A percentile compares a stretch with the other conserved stretches of the same genome.
phyloP scores from a whole-genome alignment of 2,329 filamentous ascomycete species.

The Lachnellula hyalina region DNA sequence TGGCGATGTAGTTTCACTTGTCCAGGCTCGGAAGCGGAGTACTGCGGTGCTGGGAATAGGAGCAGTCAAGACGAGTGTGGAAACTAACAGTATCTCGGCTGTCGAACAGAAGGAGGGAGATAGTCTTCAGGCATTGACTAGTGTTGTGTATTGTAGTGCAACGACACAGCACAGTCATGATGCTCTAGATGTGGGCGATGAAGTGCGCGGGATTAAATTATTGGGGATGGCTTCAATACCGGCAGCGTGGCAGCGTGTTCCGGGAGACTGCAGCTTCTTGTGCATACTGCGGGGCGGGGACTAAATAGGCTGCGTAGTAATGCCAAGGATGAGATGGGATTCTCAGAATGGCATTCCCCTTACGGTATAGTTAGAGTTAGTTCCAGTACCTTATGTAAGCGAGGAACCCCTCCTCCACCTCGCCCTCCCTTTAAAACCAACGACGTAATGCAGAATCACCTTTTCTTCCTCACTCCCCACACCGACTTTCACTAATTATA shows the following conservation, averaged over 20 bases:
- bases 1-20: constrained; percentile 22
- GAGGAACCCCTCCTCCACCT: too few species aligned
- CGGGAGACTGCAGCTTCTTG: constrained; percentile 12
- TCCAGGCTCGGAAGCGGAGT: constrained; percentile 27
- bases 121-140: constrained; percentile 6
- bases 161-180: constrained; percentile 29
- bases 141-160: constrained; percentile 8
- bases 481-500: too few species aligned
- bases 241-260: constrained; percentile 8
- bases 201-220: constrained; percentile 30
- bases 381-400: too few species aligned
- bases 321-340: too few species aligned
- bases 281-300: constrained; percentile 15
- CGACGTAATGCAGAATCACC: too few species aligned
- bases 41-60: constrained; percentile 31
- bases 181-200: constrained; percentile 28
- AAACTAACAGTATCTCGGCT: constrained; percentile 10
- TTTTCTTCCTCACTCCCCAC: too few species aligned
- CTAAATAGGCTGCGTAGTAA: too few species aligned
- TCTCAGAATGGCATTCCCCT: too few species aligned
- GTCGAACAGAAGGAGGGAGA: constrained; percentile 11
- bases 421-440: too few species aligned
- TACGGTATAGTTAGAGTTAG: too few species aligned
- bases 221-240: constrained; percentile 14
- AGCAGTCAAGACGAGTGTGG: background rate